Conservation (phyloP, 1,139 yeast species). For the Suhomyces terraborum region DNA sequence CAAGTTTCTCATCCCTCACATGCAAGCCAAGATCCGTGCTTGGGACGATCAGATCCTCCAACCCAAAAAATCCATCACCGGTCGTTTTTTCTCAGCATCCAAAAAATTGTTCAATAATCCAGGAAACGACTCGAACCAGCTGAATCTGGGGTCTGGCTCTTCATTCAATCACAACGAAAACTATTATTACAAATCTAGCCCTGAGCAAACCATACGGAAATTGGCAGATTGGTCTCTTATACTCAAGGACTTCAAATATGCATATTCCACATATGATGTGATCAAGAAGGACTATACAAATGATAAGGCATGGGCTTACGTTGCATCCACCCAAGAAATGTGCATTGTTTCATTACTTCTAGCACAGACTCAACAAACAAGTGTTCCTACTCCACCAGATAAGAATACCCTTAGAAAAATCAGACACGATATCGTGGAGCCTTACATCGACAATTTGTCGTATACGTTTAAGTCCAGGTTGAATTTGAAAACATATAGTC, state of each 20-base stretch:
- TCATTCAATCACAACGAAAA: slow-evolving; percentile 48
- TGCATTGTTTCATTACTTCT: slow-evolving; percentile 73
- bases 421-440: slow-evolving; percentile 62
- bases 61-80: slow-evolving; percentile 71
- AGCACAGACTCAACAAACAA: slow-evolving; percentile 53
- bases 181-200: slow-evolving; percentile 59
- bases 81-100: slow-evolving; percentile 71
- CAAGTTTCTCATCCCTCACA: slow-evolving; percentile 67
- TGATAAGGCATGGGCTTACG: slow-evolving; percentile 81
- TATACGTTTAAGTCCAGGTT: slow-evolving; percentile 59
- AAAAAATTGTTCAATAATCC: slow-evolving; percentile 52
- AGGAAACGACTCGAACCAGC: slow-evolving; percentile 10
- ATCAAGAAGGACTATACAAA: slow-evolving; percentile 75
- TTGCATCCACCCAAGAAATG: slow-evolving; percentile 88
- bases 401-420: slow-evolving; percentile 59
- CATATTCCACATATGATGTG: slow-evolving; percentile 81
- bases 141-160: slow-evolving; percentile 14
- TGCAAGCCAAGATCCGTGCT: slow-evolving; percentile 70
- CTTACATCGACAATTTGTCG: slow-evolving; percentile 63
- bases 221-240: slow-evolving; percentile 92
- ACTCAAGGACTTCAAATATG: slow-evolving; percentile 82
- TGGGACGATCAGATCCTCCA: slow-evolving; percentile 79
- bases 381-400: slow-evolving; percentile 32
- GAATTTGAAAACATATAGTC: slow-evolving; percentile 60
- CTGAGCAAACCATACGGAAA: slow-evolving; percentile 77